Conservation (phyloP, 1,139 yeast species). For the Kodamaea sp. region DNA sequence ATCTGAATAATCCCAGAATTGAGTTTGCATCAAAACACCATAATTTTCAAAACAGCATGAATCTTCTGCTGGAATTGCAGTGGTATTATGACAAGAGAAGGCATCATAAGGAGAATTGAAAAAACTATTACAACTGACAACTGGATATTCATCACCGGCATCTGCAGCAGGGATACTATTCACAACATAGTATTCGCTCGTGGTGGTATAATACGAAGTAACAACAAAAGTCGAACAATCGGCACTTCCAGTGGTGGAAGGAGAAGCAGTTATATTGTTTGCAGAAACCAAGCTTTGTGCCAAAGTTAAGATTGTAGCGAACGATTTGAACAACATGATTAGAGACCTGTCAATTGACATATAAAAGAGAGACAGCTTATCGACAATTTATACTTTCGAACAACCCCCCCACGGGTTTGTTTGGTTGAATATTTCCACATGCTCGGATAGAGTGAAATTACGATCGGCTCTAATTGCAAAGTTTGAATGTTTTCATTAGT, state of each 20-base stretch:
- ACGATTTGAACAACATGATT: constrained; percentile 8
- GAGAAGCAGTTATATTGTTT: constrained; percentile 3
- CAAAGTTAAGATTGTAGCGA: constrained; percentile 5
- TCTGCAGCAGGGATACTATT: constrained; percentile 12
- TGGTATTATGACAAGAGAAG: constrained; percentile 28
- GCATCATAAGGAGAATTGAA: constrained; percentile 14
- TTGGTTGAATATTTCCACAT: no score
- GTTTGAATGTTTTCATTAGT: no score
- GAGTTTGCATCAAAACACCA: constrained; percentile 38
- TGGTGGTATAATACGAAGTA: constrained; percentile 8
- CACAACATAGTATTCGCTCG: constrained; percentile 11
- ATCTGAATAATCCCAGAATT: constrained; percentile 40
- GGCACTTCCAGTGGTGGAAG: constrained; percentile 3
- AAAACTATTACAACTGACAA: constrained; percentile 12
- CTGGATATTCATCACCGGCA: constrained; percentile 12
- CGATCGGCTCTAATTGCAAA: no score
- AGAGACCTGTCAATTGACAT: no score
- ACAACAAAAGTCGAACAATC: constrained; percentile 12
- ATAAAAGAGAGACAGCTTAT: no score
- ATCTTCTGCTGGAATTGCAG: constrained; percentile 21
- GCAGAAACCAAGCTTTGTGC: constrained; percentile 5
- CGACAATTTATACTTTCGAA: no score
- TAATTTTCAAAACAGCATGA: constrained; percentile 33
- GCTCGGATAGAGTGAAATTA: no score
- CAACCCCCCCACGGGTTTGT: no score